A percentile compares a stretch with the other conserved stretches of the same genome.
Conservation (phyloP, 2,329 filamentous ascomycete species). For the Fusarium nelsonii region DNA sequence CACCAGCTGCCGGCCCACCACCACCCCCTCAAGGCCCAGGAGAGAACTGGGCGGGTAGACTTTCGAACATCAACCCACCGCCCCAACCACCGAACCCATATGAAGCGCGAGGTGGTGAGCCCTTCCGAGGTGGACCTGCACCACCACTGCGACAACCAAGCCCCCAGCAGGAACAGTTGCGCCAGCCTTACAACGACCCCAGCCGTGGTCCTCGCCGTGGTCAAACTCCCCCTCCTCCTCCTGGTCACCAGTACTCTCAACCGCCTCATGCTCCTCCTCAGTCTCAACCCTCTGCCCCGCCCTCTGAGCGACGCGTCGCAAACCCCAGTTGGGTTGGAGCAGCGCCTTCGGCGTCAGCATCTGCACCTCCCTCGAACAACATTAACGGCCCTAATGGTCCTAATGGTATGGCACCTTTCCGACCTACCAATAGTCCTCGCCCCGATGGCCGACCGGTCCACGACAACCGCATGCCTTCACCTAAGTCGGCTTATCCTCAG, state of each 20-base stretch:
- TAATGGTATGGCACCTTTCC: conserved; percentile 76
- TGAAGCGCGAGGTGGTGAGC: conserved; percentile 75
- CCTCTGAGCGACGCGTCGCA: conserved; percentile 64
- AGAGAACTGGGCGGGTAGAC: conserved; percentile 70
- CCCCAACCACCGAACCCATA: conserved; percentile 85
- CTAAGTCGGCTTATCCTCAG: conserved; percentile 85
- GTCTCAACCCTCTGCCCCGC: conserved; percentile 62
- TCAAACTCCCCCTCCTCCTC: conserved; percentile 55
- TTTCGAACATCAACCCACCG: conserved; percentile 82
- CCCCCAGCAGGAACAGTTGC: conserved; percentile 75
- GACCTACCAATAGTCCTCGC: conserved; percentile 79
- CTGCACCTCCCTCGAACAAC: conserved; percentile 54
- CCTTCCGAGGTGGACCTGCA: conserved; percentile 74
- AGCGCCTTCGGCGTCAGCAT: conserved; percentile 58
- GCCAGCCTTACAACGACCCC: conserved; percentile 69
- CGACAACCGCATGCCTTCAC: conserved; percentile 90
- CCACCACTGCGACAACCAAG: conserved; percentile 80
- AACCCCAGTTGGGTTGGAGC: conserved; percentile 72
- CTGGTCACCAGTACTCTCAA: conserved; percentile 61
- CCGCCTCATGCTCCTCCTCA: conserved; percentile 65
- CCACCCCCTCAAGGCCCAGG: conserved; percentile 71
- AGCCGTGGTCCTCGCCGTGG: conserved; percentile 59
- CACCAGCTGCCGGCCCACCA: conserved; percentile 65
- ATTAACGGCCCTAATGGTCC: conserved; percentile 56
- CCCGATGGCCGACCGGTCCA: conserved; percentile 85